Percentiles rank a stretch among this genome's conserved stretches.
Conservation (phyloP, 1,284 basidiomycete genomes). For the Tilletia walkeri region DNA sequence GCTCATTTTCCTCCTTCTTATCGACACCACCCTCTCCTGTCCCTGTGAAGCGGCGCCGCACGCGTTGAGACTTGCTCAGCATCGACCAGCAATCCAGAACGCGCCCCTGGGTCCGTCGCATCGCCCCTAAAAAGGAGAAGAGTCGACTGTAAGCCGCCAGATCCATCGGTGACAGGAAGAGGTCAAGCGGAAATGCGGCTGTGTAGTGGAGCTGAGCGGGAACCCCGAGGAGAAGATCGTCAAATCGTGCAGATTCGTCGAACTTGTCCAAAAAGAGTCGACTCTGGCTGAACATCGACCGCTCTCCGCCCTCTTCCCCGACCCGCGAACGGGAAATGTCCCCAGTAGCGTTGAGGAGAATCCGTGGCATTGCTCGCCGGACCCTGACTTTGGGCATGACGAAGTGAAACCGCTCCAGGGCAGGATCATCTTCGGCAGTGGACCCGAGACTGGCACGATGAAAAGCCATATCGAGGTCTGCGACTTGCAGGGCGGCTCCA, state of each 20-base stretch:
- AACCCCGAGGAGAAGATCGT: slow-evolving; percentile 25
- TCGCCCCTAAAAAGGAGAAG: slow-evolving; percentile 76
- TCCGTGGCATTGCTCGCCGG: slow-evolving; percentile 26
- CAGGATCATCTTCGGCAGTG: slow-evolving; percentile 39
- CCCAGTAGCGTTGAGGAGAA: not conserved
- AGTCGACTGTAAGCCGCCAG: slow-evolving; percentile 72
- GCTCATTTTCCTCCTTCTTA: slow-evolving; percentile 63
- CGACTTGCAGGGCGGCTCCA: slow-evolving; percentile 51
- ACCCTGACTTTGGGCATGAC: slow-evolving; percentile 25
- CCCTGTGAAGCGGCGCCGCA: slow-evolving; percentile 77
- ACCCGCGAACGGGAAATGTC: too few species aligned
- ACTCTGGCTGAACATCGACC: not conserved
- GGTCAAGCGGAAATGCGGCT: slow-evolving; percentile 74
- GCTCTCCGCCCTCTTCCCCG: not conserved
- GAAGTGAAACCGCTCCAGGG: slow-evolving; percentile 31
- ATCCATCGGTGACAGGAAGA: slow-evolving; percentile 76
- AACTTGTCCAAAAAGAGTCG: slow-evolving; percentile 5
- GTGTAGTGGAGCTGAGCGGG: slow-evolving; percentile 34
- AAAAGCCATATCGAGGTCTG: slow-evolving; percentile 39
- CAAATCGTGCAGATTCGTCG: slow-evolving; percentile 28
- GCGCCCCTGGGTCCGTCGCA: slow-evolving; percentile 76
- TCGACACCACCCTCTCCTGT: slow-evolving; percentile 77
- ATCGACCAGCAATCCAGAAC: slow-evolving; percentile 78
- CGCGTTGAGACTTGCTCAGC: slow-evolving; percentile 76
- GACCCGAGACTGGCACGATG: slow-evolving; percentile 37